These are phyloP conservation scores for Saturnispora saitoi DNA, from an alignment of 805 yeast genomes.

Conservation along the genomic window DNA sequence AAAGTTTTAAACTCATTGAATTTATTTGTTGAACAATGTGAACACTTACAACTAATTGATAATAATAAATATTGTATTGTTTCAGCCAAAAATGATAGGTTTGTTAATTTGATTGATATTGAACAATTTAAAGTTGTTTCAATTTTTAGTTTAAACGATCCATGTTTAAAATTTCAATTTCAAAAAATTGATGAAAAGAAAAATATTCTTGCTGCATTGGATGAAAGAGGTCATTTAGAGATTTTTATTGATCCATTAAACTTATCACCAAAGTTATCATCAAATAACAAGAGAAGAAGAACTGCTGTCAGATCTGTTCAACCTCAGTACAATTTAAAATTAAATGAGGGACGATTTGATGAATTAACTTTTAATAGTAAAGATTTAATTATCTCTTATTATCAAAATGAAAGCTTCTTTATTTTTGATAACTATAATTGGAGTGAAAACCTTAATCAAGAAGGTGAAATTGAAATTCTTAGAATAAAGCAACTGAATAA, in stretches of 20 bases:
- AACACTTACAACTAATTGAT: slow-evolving; percentile 8
- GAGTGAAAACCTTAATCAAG: slow-evolving; percentile 26
- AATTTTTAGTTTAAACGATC: slow-evolving; percentile 64
- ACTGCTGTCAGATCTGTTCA: slow-evolving; percentile 43
- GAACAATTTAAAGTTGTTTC: slow-evolving; percentile 35
- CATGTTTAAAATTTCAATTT: slow-evolving; percentile 32
- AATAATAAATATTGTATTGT: slow-evolving; percentile 7
- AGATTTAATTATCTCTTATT: slow-evolving; percentile 44
- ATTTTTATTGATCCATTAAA: slow-evolving; percentile 52
- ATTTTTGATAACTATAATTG: slow-evolving; percentile 49
- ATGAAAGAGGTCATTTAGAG: slow-evolving; percentile 72
- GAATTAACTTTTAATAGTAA: slow-evolving; percentile 24
- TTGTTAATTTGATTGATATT: slow-evolving; percentile 60
- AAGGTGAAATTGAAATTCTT: slow-evolving; percentile 17
- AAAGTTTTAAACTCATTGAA: slow-evolving; percentile 9
- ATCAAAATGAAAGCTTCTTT: slow-evolving; percentile 51
- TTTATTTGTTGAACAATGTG: slow-evolving; percentile 13
- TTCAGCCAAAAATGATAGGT: slow-evolving; percentile 73
- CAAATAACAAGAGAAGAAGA: slow-evolving; percentile 11
- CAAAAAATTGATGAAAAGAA: slow-evolving; percentile 30
- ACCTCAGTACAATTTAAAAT: slow-evolving; percentile 35
- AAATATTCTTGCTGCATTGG: slow-evolving; percentile 43
- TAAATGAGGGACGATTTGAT: slow-evolving; percentile 28
- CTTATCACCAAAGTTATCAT: slow-evolving; percentile 1
- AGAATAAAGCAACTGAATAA: slow-evolving; percentile 21